Conservation (phyloP, 1,284 basidiomycete genomes). For the Chalciporus sp. region DNA sequence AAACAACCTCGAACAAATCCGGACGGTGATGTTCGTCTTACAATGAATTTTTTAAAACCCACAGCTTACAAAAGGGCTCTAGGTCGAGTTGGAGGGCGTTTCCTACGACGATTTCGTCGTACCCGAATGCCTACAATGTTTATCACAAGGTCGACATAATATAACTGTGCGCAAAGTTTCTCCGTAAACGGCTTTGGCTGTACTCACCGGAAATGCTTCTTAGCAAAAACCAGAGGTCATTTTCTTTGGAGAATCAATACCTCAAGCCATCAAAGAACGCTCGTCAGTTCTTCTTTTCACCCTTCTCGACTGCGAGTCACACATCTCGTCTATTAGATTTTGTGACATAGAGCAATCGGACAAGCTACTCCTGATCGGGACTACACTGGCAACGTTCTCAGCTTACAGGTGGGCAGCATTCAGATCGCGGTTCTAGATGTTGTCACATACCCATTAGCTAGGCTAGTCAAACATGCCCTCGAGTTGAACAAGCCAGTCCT, state of each 20-base stretch:
- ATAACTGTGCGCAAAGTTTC: slow-evolving; percentile 44
- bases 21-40: slow-evolving; percentile 78
- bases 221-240: slow-evolving; percentile 84
- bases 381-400: slow-evolving; percentile 90
- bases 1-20: slow-evolving; percentile 80
- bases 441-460: slow-evolving; percentile 25
- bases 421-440: neutral
- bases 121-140: slow-evolving; percentile 72
- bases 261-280: slow-evolving; percentile 58
- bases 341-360: slow-evolving; percentile 62
- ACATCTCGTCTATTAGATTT: slow-evolving; percentile 45
- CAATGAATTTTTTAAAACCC: neutral
- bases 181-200: neutral
- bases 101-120: slow-evolving; percentile 79
- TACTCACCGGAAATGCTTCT: neutral
- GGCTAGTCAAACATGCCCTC: slow-evolving; percentile 80
- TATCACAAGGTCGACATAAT: slow-evolving; percentile 53
- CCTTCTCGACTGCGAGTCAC: neutral
- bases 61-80: neutral
- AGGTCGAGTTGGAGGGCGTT: slow-evolving; percentile 82
- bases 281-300: slow-evolving; percentile 56
- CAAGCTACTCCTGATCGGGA: slow-evolving; percentile 79
- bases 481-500: slow-evolving; percentile 77
- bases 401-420: slow-evolving; percentile 67
- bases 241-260: slow-evolving; percentile 89